Percentiles rank a stretch among this genome's conserved stretches.
Conservation (phyloP, 1,284 basidiomycete species). For the Cryptococcus floricola region DNA sequence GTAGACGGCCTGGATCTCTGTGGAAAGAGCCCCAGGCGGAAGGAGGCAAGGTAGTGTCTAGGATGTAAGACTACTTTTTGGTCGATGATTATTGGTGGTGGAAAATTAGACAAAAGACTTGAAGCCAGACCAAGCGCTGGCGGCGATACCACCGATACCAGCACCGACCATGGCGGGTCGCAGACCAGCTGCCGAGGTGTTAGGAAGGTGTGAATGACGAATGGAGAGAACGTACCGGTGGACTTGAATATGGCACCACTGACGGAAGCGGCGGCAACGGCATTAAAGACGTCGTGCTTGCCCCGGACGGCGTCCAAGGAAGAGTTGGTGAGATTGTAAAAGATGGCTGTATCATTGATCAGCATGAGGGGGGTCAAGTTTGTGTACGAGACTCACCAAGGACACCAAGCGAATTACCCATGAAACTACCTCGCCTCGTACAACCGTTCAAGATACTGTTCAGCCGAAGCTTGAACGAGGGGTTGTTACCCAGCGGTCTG, state of each 20-base stretch:
- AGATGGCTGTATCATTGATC: slow-evolving; percentile 61
- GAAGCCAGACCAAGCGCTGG: slow-evolving; percentile 86
- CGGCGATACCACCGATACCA: slow-evolving; percentile 78
- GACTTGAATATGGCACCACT: slow-evolving; percentile 92
- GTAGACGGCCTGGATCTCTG: too few relatives aligned
- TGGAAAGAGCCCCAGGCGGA: too few relatives aligned
- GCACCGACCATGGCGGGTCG: slow-evolving; percentile 84
- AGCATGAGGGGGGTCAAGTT: slow-evolving; percentile 35
- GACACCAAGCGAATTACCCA: slow-evolving; percentile 97
- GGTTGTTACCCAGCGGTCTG: slow-evolving; percentile 64
- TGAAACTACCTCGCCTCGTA: slow-evolving; percentile 92
- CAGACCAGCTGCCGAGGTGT: slow-evolving; percentile 65
- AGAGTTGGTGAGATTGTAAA: slow-evolving; percentile 96
- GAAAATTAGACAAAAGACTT: slow-evolving; percentile 59
- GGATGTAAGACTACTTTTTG: too few relatives aligned
- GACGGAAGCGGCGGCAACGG: slow-evolving; percentile 85
- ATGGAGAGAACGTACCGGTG: slow-evolving; percentile 63
- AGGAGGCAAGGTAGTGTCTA: too few relatives aligned
- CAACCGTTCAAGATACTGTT: slow-evolving; percentile 96
- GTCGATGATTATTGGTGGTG: too few relatives aligned
- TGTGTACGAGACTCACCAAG: slow-evolving; percentile 62
- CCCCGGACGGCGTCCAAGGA: slow-evolving; percentile 83
- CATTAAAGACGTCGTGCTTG: slow-evolving; percentile 85
- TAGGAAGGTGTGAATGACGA: background rate
- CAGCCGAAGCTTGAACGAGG: slow-evolving; percentile 79